Conservation (phyloP, 805 yeast species). For the Maudiozyma saulgeensis region DNA sequence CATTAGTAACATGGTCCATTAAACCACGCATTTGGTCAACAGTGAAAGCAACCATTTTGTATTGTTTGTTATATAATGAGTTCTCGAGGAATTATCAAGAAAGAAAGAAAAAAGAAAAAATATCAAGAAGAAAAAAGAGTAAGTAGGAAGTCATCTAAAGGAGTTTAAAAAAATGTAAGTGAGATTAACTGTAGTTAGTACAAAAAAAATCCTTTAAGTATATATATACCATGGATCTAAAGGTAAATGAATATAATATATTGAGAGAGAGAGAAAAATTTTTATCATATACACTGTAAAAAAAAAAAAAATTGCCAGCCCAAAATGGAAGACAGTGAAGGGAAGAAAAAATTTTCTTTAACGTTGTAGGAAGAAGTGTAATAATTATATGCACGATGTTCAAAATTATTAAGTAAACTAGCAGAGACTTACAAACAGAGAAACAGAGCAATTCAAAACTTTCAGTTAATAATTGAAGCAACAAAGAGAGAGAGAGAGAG, state of each 20-base stretch:
- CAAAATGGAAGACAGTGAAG: too few relatives aligned
- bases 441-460: background rate
- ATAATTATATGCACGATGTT: background rate
- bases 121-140: background rate
- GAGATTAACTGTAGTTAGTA: too few relatives aligned
- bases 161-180: too few relatives aligned
- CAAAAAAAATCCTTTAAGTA: too few relatives aligned
- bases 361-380: background rate
- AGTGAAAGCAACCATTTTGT: conserved; percentile 40
- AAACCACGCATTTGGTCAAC: conserved; percentile 92
- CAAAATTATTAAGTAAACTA: background rate
- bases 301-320: background rate
- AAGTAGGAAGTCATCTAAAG: background rate
- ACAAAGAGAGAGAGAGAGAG: too few relatives aligned
- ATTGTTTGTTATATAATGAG: background rate
- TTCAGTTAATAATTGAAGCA: too few relatives aligned
- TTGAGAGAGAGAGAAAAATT: background rate
- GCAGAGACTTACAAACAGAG: background rate
- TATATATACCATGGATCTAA: background rate
- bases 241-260: background rate
- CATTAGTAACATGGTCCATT: conserved; percentile 99
- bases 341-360: background rate
- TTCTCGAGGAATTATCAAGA: background rate
- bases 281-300: background rate
- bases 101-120: background rate